Percentiles rank a stretch among this genome's conserved stretches.
These are phyloP conservation scores for Polychytrium aggregatum DNA, from an alignment of 192 early-diverging fungal genomes.

Conservation along the genomic window DNA sequence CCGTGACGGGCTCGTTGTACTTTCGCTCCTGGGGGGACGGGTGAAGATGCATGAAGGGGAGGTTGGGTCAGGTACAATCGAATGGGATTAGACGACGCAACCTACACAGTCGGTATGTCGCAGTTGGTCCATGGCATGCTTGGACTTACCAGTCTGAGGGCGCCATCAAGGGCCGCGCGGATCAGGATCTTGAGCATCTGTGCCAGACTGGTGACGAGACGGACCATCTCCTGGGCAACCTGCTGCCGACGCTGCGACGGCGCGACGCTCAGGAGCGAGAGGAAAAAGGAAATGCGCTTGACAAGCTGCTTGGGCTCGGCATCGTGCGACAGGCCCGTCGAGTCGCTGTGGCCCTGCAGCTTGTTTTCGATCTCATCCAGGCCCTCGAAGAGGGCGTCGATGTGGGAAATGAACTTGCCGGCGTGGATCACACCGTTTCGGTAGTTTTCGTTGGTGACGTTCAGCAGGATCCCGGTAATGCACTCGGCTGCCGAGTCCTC, in stretches of 20 bases:
- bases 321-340: constrained; percentile 32
- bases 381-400: constrained; percentile 81
- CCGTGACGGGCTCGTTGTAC: constrained; percentile 34
- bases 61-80: too few relatives aligned
- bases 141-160: constrained; percentile 60
- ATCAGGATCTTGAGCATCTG: constrained; percentile 89
- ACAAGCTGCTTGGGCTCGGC: constrained; percentile 92
- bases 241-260: constrained; percentile 31
- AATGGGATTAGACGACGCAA: too few relatives aligned
- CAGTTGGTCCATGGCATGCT: too few relatives aligned
- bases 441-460: constrained; percentile 76
- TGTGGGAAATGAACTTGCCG: constrained; percentile 78
- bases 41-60: too few relatives aligned
- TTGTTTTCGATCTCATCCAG: constrained; percentile 77
- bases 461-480: constrained; percentile 89
- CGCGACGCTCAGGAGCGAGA: constrained; percentile 72
- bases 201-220: constrained; percentile 79
- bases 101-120: too few relatives aligned
- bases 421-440: constrained; percentile 73
- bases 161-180: constrained; percentile 74
- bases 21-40: constrained; percentile 59
- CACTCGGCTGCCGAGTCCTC: constrained; percentile 93
- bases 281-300: constrained; percentile 90
- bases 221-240: constrained; percentile 73
- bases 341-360: constrained; percentile 55